Evolutionary conservation across 2,329 filamentous ascomycete species (phyloP).

Genomic region (Tolypocladium sp.): DNA sequence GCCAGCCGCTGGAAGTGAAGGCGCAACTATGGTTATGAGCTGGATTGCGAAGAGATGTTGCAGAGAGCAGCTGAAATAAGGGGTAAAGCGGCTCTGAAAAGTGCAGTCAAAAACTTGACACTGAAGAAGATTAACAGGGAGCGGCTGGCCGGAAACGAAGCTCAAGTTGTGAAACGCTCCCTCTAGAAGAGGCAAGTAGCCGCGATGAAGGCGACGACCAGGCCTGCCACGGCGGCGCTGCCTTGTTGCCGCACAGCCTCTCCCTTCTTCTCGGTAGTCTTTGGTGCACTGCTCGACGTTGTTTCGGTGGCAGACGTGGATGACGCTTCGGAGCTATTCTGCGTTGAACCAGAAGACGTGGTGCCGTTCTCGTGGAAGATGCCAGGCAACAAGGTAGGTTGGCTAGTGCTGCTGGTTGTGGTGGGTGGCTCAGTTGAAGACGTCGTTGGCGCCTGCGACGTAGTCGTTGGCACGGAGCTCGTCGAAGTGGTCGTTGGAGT

Average conservation of each 20-base stretch:
- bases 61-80: not conserved
- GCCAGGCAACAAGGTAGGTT: constrained; percentile 28
- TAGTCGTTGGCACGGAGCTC: not conserved
- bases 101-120: not conserved
- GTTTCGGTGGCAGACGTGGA: constrained; percentile 11
- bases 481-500: not conserved
- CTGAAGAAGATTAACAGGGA: not conserved
- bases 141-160: not conserved
- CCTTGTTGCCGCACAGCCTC: constrained; percentile 39
- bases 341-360: constrained; percentile 9
- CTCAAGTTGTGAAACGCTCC: not conserved
- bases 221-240: constrained; percentile 40
- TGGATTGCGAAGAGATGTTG: not conserved
- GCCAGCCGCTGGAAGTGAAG: constrained; percentile 9
- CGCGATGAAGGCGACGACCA: constrained; percentile 47
- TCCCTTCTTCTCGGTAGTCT: constrained; percentile 28
- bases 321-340: not conserved
- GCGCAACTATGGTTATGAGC: not conserved
- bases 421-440: constrained; percentile 2
- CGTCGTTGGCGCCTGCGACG: not conserved
- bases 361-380: constrained; percentile 47
- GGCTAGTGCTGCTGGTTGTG: constrained; percentile 5
- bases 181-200: constrained; percentile 37
- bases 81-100: not conserved
- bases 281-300: constrained; percentile 19